Percentiles rank a stretch among this genome's conserved stretches.
phyloP scores from a whole-genome alignment of 805 yeast species.

The Wickerhamiella allomyrinae region DNA sequence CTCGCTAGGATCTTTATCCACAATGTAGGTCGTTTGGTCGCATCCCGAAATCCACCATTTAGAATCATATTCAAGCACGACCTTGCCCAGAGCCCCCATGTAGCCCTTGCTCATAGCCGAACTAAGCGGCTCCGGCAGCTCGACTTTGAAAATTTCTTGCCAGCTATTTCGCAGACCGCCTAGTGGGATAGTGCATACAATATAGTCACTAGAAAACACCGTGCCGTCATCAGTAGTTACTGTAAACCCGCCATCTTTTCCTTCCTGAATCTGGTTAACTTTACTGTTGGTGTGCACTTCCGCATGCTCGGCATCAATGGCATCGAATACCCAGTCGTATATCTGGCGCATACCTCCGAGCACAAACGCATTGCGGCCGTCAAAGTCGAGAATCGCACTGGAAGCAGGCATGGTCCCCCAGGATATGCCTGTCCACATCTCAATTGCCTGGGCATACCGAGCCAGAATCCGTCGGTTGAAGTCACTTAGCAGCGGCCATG shows the following conservation, averaged over 20 bases:
- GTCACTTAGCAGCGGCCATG: conserved; percentile 21
- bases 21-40: conserved; percentile 37
- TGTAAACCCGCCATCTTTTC: conserved; percentile 14
- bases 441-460: conserved; percentile 42
- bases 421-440: conserved; percentile 69
- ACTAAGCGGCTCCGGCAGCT: conserved; percentile 25
- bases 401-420: conserved; percentile 56
- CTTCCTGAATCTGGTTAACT: conserved; percentile 26
- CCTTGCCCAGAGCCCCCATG: conserved; percentile 61
- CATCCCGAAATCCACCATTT: conserved; percentile 43
- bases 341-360: conserved; percentile 44
- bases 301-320: conserved; percentile 25
- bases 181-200: conserved; percentile 66
- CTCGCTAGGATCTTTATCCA: conserved; percentile 20
- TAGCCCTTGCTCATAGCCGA: conserved; percentile 36
- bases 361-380: conserved; percentile 67
- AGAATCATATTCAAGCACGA: conserved; percentile 48
- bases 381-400: conserved; percentile 51
- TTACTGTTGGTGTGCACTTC: conserved; percentile 30
- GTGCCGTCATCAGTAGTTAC: conserved; percentile 8
- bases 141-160: conserved; percentile 9
- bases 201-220: conserved; percentile 30
- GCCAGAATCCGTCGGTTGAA: conserved; percentile 37
- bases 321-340: conserved; percentile 30
- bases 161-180: conserved; percentile 36